phyloP scores from a whole-genome alignment of 2,329 filamentous ascomycete species.

The Polytolypa hystricis region DNA sequence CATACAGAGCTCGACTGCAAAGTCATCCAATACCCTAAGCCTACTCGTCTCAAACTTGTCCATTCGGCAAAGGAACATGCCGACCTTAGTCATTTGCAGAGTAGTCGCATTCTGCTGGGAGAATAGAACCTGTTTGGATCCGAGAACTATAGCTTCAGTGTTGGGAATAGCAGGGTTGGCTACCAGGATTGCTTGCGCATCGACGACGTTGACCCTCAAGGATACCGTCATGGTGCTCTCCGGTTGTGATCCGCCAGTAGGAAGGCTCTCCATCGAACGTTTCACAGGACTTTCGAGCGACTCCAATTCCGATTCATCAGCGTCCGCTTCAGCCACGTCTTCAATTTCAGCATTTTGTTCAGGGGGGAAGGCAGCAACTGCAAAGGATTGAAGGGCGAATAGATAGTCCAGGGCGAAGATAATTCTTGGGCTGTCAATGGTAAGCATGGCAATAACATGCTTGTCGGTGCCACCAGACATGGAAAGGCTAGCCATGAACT shows the following conservation, averaged over 20 bases:
- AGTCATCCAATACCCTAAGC: conserved; percentile 89
- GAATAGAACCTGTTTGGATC: conserved; percentile 83
- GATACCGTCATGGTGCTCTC: conserved; percentile 56
- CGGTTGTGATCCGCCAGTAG: conserved; percentile 17
- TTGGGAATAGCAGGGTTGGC: conserved; percentile 82
- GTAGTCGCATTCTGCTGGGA: conserved; percentile 92
- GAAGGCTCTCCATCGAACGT: conserved; percentile 1
- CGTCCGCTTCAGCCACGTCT: conserved; percentile 22
- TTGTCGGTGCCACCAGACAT: conserved; percentile 77
- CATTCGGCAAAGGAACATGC: conserved; percentile 99
- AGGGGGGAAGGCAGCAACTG: conserved; percentile 55
- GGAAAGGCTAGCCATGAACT: conserved; percentile 95
- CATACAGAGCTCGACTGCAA: conserved; percentile 81
- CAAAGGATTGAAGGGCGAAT: conserved; percentile 76
- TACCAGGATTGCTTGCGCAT: conserved; percentile 92
- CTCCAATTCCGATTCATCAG: conserved; percentile 13
- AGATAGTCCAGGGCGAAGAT: conserved; percentile 95
- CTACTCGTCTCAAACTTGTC: conserved; percentile 88
- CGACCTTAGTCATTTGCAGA: conserved; percentile 83
- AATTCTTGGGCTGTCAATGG: conserved; percentile 84
- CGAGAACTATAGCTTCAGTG: conserved; percentile 91
- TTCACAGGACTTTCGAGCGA: conserved; percentile 1
- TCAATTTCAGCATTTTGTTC: conserved; percentile 35
- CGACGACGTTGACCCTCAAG: conserved; percentile 86
- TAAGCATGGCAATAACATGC: conserved; percentile 79